These are phyloP conservation scores for Priceomyces fermenticarens DNA, from an alignment of 805 yeast species.

Conservation along the genomic window DNA sequence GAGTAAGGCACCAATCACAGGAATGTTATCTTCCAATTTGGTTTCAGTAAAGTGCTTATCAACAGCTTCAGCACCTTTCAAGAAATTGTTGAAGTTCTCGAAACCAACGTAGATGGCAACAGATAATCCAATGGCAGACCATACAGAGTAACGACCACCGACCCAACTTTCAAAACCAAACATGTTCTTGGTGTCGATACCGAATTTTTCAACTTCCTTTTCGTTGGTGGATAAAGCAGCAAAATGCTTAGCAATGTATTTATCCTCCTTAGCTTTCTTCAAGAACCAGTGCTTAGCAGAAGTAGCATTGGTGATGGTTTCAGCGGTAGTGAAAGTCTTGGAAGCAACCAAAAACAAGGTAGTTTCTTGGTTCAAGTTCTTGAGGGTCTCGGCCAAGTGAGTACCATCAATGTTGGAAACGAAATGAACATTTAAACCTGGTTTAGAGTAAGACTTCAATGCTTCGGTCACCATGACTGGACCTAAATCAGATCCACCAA, in stretches of 20 bases:
- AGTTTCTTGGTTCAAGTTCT: conserved; percentile 78
- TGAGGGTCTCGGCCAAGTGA: conserved; percentile 88
- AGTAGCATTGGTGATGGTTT: conserved; percentile 94
- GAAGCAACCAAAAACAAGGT: conserved; percentile 91
- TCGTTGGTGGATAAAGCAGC: conserved; percentile 96
- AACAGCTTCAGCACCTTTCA: conserved; percentile 97
- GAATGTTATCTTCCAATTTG: conserved; percentile 88
- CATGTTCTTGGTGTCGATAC: conserved; percentile 97
- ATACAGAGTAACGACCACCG: conserved; percentile 99
- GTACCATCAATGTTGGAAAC: conserved; percentile 99
- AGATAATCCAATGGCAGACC: conserved; percentile 98
- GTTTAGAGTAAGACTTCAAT: conserved; percentile 80
- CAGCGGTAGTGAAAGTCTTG: conserved; percentile 98
- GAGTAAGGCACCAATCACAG: conserved; percentile 87
- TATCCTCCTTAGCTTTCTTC: conserved; percentile 58
- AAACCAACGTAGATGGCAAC: conserved; percentile 93
- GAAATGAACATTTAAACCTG: conserved; percentile 76
- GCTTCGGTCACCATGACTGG: conserved; percentile 99
- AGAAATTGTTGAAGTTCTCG: conserved; percentile 88
- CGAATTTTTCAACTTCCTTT: conserved; percentile 86
- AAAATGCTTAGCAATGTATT: conserved; percentile 92
- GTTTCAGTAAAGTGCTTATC: conserved; percentile 86
- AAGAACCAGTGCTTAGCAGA: conserved; percentile 96
- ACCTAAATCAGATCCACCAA: conserved; percentile 98
- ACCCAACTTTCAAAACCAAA: conserved; percentile 99